These are phyloP conservation scores for Termitomyces sp. DNA, from an alignment of 768 basidiomycete species.

Conservation along the genomic window DNA sequence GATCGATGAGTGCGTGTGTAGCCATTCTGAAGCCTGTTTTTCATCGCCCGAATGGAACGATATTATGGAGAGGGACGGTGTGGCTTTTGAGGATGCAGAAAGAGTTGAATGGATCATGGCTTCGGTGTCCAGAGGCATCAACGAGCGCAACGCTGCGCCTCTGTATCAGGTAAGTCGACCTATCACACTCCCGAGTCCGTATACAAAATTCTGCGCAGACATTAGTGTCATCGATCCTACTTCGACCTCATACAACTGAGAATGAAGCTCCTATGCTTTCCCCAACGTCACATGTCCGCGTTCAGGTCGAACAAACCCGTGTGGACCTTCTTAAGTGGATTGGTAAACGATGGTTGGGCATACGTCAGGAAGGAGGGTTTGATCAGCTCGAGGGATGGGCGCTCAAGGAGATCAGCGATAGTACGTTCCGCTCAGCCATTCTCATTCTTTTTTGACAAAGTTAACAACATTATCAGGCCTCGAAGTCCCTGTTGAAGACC, in stretches of 20 bases:
- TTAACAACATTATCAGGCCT: conserved; percentile 45
- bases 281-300: conserved; percentile 62
- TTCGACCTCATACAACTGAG: conserved; percentile 60
- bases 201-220: conserved; percentile 34
- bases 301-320: conserved; percentile 68
- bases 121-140: conserved; percentile 54
- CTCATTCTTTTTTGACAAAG: background rate
- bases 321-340: conserved; percentile 69
- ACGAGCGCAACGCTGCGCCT: conserved; percentile 53
- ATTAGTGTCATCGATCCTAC: conserved; percentile 65
- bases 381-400: conserved; percentile 82
- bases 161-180: conserved; percentile 65
- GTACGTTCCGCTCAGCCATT: conserved; percentile 36
- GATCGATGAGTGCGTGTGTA: conserved; percentile 58
- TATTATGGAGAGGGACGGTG: conserved; percentile 69
- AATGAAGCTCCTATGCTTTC: conserved; percentile 56
- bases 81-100: conserved; percentile 72
- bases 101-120: conserved; percentile 74
- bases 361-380: conserved; percentile 77
- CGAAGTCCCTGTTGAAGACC: conserved; percentile 74
- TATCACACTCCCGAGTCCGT: background rate
- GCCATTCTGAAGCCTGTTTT: conserved; percentile 59
- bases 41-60: conserved; percentile 65
- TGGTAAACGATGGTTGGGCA: conserved; percentile 68
- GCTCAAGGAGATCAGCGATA: conserved; percentile 79